Evolutionary conservation across 1,284 basidiomycete genomes (phyloP), one percentile per base, ranked within the genome.

Genomic region (Malassezia furfur): DNA sequence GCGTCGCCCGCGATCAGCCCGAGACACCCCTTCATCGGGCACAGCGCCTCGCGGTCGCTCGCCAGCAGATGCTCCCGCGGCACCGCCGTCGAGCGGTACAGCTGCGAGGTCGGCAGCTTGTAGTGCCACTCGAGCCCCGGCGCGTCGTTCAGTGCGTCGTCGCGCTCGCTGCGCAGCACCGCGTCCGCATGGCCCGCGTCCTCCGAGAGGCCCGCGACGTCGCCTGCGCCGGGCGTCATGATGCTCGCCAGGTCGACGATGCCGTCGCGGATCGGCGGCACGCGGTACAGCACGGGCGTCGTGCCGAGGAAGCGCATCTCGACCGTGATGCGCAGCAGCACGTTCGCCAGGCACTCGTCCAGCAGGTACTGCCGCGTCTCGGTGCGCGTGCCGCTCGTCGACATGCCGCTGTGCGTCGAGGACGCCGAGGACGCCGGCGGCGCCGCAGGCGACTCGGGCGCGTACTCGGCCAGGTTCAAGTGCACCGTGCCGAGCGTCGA

Each of bases 401-500:
- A n/a, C 45, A 25, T n/a, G 14, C 40, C 40, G 30, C 40, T 43
- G 30, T 37, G n/a, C 15, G 12, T 25, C 21, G 19, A 22, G 4
- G 30, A 36, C 15, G 34, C n/a, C 17, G 30, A 28, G 31, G 45
- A 47, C 7, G 21, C 3, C 17, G 31, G 25, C 11, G 17, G 15
- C 28, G 17, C 25, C 25, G 34, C 39, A 14, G 78, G 75, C 2
- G 84, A 84, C 10, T 78, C 76, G 47, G 80, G 80, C 9, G 83
- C 84, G 63, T 87, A 88, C 66, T 87, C 84, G 2, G 86, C 83
- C 3, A 88, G 79, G 67, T 88, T 85, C 50, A 88, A 77, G 56
- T 56, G 48, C 3, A 66, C 50, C 37, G 57, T 59, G 38, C 55
- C 62, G 28, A 57, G 37, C 30, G 6, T 22, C 9, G 17, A 19